Conservation (phyloP, 2,329 filamentous ascomycete genomes). For the Polytolypa hystricis region DNA sequence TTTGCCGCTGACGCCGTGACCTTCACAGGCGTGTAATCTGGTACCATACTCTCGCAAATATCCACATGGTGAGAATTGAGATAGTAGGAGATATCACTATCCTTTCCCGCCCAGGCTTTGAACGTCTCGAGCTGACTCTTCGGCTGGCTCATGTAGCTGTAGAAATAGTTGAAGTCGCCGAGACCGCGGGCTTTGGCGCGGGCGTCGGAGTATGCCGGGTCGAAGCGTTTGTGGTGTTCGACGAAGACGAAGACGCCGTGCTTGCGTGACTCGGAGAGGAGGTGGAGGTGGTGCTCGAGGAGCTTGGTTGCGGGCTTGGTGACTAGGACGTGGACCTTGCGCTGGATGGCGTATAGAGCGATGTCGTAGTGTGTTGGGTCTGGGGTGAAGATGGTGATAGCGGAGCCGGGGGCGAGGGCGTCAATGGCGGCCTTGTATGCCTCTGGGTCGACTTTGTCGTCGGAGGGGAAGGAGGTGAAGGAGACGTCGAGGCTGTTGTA, state of each 20-base stretch:
- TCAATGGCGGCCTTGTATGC: conserved; percentile 87
- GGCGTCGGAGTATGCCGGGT: conserved; percentile 85
- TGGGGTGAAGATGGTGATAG: conserved; percentile 92
- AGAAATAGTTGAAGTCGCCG: conserved; percentile 97
- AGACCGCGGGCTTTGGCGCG: conserved; percentile 62
- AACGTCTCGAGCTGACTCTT: conserved; percentile 89
- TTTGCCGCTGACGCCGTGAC: conserved; percentile 70
- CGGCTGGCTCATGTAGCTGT: conserved; percentile 90
- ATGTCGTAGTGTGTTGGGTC: conserved; percentile 90
- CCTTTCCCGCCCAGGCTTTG: conserved; percentile 84
- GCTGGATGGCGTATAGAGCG: conserved; percentile 81
- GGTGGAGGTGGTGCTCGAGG: conserved; percentile 64
- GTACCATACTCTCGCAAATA: conserved; percentile 84
- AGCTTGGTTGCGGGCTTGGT: conserved; percentile 89
- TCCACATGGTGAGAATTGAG: conserved; percentile 92
- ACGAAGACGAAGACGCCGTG: conserved; percentile 81
- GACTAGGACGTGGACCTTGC: conserved; percentile 78
- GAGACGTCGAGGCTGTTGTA: conserved; percentile 85
- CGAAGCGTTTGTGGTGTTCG: conserved; percentile 94
- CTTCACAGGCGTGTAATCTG: conserved; percentile 64
- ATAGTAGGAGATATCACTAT: conserved; percentile 92
- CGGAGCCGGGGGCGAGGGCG: conserved; percentile 65
- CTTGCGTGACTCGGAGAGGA: conserved; percentile 60
- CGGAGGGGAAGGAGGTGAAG: conserved; percentile 71
- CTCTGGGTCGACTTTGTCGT: conserved; percentile 61